These are phyloP conservation scores for Chaetothyriales sp. DNA, from an alignment of 2,329 filamentous ascomycete species.

Conservation along the genomic window DNA sequence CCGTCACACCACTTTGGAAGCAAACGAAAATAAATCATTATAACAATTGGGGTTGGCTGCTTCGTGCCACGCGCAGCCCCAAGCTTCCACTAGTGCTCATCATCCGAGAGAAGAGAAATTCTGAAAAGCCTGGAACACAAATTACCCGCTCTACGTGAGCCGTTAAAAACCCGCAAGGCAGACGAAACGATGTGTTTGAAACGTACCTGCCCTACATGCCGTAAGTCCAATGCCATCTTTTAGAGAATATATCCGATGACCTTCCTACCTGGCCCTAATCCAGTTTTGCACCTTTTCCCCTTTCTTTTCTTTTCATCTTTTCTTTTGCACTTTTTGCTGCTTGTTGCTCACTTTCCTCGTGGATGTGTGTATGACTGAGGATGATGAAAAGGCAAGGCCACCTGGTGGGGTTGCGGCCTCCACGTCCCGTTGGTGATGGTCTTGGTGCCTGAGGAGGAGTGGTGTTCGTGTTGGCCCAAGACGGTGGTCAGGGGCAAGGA, in stretches of 20 bases:
- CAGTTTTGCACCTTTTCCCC: no score
- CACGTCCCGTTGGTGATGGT: slow-evolving; percentile 43
- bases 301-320: not conserved
- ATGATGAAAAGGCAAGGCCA: slow-evolving; percentile 31
- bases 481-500: slow-evolving; percentile 37
- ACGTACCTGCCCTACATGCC: slow-evolving; percentile 37
- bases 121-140: no score
- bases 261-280: slow-evolving; percentile 2
- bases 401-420: slow-evolving; percentile 41
- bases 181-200: slow-evolving; percentile 36
- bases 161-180: not conserved
- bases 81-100: no score
- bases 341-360: not conserved
- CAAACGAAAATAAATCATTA: no score
- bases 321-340: not conserved
- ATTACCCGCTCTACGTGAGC: no score
- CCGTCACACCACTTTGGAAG: no score
- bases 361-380: not conserved
- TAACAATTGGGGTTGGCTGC: no score
- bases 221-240: slow-evolving; percentile 24
- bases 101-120: no score
- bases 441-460: slow-evolving; percentile 34
- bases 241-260: not conserved
- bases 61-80: no score
- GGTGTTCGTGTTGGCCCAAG: slow-evolving; percentile 44